Base-by-base conservation (phyloP, 2,329 filamentous ascomycete genomes). In the Penicillium aurantiogriseum region DNA sequence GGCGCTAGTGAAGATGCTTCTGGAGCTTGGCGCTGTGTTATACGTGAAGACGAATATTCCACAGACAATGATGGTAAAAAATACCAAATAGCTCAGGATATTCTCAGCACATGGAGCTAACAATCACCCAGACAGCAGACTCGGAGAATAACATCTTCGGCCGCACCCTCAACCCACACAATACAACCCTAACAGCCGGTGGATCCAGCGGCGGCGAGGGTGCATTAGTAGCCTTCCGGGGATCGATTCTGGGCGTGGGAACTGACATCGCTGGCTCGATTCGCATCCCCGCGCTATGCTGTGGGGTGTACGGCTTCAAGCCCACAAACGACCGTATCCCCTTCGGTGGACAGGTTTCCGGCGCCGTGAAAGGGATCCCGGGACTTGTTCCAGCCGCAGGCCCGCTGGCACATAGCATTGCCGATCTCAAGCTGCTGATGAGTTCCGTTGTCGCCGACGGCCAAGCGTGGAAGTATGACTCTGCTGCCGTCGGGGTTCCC, bases 381-480 rank as follows among this genome's bases (percentile, higher is more conserved):
- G 63, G 62, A 1, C 47, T 67, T 33, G 10, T 63, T 44, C 52
- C 63, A 25, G 47, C 56, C 1, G 66, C 63, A 3, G 68, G 67
- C 0, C 60, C 67, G 46, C 33, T 70, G 7, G 67, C 55, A n/a
- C 63, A 63, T 13, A 57, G 58, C 23, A 49, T 66, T 25, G 38
- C 48, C 0, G 69, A 71, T 42, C 23, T 70, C 15, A 57, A 63
- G 31, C 52, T 71, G 0, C 63, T 71, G 29, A 71, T 84, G 69
- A 73, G 72, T 4, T 69, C 72, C 0, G 70, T 83, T 0, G 57
- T 80, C 0, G 56, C 48, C 1, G 60, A 68, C 2, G 69, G 71
- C 1, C 63, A 76, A 0, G 77, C 81, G 0, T 83, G 80, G 79
- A 63, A 63, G 3, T 74, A 79, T 27, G 82, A 85, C 38, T 66